Base-by-base conservation (phyloP, 371 early-diverging fungal species). In the Thermomucor indicae-seudaticae region DNA sequence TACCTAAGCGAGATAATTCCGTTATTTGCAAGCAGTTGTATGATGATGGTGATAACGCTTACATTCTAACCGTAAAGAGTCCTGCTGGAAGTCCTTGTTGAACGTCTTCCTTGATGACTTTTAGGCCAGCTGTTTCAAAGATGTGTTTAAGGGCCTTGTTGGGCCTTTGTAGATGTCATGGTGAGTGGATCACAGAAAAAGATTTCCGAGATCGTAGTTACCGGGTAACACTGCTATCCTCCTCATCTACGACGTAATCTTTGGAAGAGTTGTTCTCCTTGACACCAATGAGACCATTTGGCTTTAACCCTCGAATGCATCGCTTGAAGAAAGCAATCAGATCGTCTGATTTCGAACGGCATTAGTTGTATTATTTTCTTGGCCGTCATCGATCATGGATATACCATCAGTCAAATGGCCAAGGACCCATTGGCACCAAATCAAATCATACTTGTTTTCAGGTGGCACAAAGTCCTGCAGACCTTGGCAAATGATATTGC, bases 401-500 rank as follows among this genome's bases (percentile, higher is more conserved):
- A 49, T 75, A 84, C 85, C 83, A 55, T 90, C 89, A 2, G 86
- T 88, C 61, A 91, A 69, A 54, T 91, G 90, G 11, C 87, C 83
- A 11, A 95, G 71, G 1, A 95, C 95, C 97, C 97, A 97, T 65
- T 97, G 97, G 56, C 88, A 91, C 97, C 97, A 97, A 23, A 97
- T 91, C 30, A 91, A 62, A 60, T 94, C 92, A 70, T 93, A 95
- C 23, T 83, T 75, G 3, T 72, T 77, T 27, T 71, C 55, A n/a
- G 79, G 78, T 10, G 95, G 95, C 16, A 41, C 45, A 53, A 96
- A 93, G 20, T 84, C 81, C 57, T 97, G 95, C 49, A 97, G 62
- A 0, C 96, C 97, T 12, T 68, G 48, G 23, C 85, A 80, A 11
- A 83, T 70, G 27, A 87, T 80, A 23, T 79, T 60, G 0, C 83